Evolutionary conservation across 441 rosid genomes (phyloP), one percentile per base, ranked within the genome.

Genomic region (Jatropha multifida): DNA sequence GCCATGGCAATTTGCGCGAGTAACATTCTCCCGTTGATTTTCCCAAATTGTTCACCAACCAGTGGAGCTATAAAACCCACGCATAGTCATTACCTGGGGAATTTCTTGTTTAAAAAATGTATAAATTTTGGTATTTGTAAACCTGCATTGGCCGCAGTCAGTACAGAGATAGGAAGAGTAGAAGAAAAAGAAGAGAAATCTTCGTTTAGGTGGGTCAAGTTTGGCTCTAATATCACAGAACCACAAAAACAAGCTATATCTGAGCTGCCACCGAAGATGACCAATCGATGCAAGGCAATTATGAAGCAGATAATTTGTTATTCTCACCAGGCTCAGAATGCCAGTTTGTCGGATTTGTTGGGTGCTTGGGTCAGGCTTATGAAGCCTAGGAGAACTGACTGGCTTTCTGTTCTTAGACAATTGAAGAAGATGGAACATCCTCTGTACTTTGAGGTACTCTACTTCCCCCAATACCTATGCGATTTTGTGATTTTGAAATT

Each of bases 371-470:
- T 85, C 54, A 86, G 82, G 86, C 71, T 85, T 68, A 94, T 92
- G 97, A 92, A 85, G 68, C 97, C 97, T 71, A 82, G 67, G 61
- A 83, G 96, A 77, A 83, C 90, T 65, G 96, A 91, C 55, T 92
- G 98, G 97, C 98, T 94, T 69, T 85, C 85, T 4, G 82, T 94
- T 81, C 92, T 92, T 56, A 90, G 88, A 80, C 88, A 91, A 82
- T 80, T 92, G 85, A 86, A 83, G 77, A 67, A 4, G 26, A 83
- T 79, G 78, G 88, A 82, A 10, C 94, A 92, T 80, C 91, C 93
- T 0, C 88, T 91, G 55, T 88, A 86, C 85, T 68, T 90, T 40
- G 59, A 89, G 96, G 98, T 91, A 79, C 64, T 55, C 14, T 14
- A 15, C 49, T 26, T 17, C 17, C 27, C 13, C 37, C 65, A 46